Evolutionary conservation across 495 filamentous ascomycete genomes (phyloP).

Genomic region (Aspergillus funiculosus): DNA sequence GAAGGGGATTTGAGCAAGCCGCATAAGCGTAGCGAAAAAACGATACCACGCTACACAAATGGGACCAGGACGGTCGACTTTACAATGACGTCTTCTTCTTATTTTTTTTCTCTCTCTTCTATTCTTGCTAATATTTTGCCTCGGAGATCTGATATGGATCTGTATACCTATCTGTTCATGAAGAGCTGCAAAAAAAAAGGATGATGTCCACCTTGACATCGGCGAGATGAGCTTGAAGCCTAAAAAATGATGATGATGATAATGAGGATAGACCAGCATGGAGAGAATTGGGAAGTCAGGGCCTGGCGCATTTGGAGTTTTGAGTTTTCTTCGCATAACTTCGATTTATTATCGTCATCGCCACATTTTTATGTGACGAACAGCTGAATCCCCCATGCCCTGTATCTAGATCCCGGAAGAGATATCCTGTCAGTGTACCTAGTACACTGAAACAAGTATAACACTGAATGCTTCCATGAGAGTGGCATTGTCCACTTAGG

Average conservation of each 20-base stretch:
- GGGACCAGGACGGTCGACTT: background rate
- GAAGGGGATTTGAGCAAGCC: slow-evolving; percentile 85
- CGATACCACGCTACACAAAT: background rate
- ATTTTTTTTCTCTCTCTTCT: slow-evolving; percentile 7
- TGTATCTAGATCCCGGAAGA: slow-evolving; percentile 5
- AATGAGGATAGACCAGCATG: slow-evolving; percentile 28
- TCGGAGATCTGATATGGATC: slow-evolving; percentile 12
- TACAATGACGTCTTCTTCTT: background rate
- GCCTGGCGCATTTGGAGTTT: slow-evolving; percentile 29
- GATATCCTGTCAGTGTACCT: slow-evolving; percentile 4
- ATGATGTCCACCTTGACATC: slow-evolving; percentile 11
- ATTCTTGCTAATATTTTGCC: slow-evolving; percentile 19
- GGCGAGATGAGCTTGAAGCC: slow-evolving; percentile 16
- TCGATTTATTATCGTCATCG: slow-evolving; percentile 15
- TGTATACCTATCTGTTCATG: slow-evolving; percentile 5
- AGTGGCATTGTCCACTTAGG: too few species aligned
- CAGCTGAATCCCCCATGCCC: background rate
- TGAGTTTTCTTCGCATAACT: slow-evolving; percentile 26
- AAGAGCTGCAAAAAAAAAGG: slow-evolving; percentile 8
- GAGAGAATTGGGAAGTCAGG: slow-evolving; percentile 25
- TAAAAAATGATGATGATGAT: slow-evolving; percentile 24
- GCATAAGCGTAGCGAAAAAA: slow-evolving; percentile 42
- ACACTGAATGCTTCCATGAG: too few species aligned
- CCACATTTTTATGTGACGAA: slow-evolving; percentile 9
- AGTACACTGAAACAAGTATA: too few species aligned